phyloP scores from a whole-genome alignment of 106 monocot genomes.

The Allium cepa region DNA sequence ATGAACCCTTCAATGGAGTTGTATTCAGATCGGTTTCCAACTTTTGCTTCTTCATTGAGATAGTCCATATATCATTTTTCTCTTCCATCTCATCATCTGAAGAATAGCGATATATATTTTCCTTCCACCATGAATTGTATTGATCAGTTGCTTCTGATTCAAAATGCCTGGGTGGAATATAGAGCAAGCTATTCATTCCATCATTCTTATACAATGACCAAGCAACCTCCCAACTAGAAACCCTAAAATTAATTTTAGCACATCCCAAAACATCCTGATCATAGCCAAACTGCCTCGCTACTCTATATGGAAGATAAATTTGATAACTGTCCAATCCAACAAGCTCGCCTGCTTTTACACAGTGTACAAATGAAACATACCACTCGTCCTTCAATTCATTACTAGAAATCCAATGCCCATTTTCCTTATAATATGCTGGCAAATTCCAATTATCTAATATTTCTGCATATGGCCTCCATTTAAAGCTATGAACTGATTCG shows the following conservation, averaged over 20 bases:
- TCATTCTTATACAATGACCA: slow-evolving; percentile 35
- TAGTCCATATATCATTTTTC: neutral
- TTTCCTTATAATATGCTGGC: slow-evolving; percentile 24
- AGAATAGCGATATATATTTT: neutral
- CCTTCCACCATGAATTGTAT: slow-evolving; percentile 26
- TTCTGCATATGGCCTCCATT: slow-evolving; percentile 41
- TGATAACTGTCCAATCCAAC: slow-evolving; percentile 34
- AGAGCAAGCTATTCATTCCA: slow-evolving; percentile 22
- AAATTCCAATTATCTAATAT: slow-evolving; percentile 18
- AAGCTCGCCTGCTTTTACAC: slow-evolving; percentile 18
- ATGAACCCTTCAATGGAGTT: neutral
- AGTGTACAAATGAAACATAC: slow-evolving; percentile 18
- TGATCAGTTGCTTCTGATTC: slow-evolving; percentile 28
- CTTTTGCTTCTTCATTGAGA: neutral
- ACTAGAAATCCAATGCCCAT: slow-evolving; percentile 23
- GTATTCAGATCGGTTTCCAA: neutral
- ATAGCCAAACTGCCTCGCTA: slow-evolving; percentile 58
- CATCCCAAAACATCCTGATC: slow-evolving; percentile 54
- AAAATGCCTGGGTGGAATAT: slow-evolving; percentile 35
- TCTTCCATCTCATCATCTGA: neutral
- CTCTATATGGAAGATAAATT: slow-evolving; percentile 20
- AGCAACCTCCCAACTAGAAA: slow-evolving; percentile 24
- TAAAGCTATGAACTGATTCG: slow-evolving; percentile 21
- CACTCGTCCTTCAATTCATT: slow-evolving; percentile 16
- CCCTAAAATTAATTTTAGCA: slow-evolving; percentile 19